phyloP scores from a whole-genome alignment of 139 green algal genomes.

The Volvox africanus region DNA sequence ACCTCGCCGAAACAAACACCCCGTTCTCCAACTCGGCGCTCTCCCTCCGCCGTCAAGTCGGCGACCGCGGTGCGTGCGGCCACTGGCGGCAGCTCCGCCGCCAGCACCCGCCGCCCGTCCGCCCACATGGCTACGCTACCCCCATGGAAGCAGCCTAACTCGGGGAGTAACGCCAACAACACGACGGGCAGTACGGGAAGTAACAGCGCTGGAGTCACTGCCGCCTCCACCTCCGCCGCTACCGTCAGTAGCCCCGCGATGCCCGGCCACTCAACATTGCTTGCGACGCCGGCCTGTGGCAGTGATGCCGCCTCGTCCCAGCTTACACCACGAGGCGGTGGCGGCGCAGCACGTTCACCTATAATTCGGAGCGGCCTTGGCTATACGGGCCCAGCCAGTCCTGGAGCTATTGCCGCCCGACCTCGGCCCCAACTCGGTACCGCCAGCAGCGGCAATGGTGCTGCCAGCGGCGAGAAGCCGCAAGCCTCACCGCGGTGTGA shows the following conservation, averaged over 20 bases:
- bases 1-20: neutral
- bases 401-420: slow-evolving; percentile 6
- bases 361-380: neutral
- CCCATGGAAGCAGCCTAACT: slow-evolving; percentile 20
- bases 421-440: neutral
- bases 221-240: neutral
- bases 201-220: neutral
- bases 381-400: neutral
- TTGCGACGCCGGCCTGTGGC: neutral
- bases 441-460: neutral
- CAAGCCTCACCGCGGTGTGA: neutral
- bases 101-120: neutral
- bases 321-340: neutral
- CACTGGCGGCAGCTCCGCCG: neutral
- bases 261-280: neutral
- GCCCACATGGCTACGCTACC: neutral
- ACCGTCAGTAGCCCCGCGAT: neutral
- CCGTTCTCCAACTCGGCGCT: neutral
- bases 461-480: neutral
- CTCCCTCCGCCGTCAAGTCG: neutral
- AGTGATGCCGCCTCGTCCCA: neutral
- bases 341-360: neutral
- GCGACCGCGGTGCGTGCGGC: neutral
- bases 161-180: slow-evolving; percentile 7
- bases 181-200: neutral